Conservation (phyloP, 2,329 filamentous ascomycete species). For the Pseudocercospora cruenta region DNA sequence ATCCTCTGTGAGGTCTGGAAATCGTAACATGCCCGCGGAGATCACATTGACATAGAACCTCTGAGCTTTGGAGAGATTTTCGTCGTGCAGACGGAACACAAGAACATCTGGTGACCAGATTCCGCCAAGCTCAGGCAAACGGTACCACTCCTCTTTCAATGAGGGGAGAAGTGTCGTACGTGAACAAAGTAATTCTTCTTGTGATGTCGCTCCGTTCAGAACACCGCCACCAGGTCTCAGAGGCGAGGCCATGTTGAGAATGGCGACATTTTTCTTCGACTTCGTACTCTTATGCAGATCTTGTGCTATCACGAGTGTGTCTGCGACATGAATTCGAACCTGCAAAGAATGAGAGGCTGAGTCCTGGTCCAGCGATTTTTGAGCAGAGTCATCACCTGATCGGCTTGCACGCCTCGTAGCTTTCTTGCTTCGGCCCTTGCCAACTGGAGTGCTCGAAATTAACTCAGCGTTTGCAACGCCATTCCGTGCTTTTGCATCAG, state of each 20-base stretch:
- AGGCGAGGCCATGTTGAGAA: constrained; percentile 67
- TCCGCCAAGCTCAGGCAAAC: constrained; percentile 60
- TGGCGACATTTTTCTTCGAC: constrained; percentile 48
- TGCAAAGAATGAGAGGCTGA: constrained; percentile 26
- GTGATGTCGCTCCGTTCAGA: constrained; percentile 60
- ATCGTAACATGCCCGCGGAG: constrained; percentile 60
- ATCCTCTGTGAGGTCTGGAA: constrained; percentile 51
- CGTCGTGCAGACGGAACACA: constrained; percentile 56
- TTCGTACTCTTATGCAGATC: constrained; percentile 21
- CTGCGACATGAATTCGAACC: constrained; percentile 53
- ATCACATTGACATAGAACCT: constrained; percentile 63
- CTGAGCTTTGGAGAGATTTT: constrained; percentile 48
- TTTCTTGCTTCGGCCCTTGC: neutral
- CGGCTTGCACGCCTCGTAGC: constrained; percentile 31
- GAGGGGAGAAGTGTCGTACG: constrained; percentile 63
- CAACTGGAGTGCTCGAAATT: constrained; percentile 8
- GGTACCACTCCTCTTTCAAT: constrained; percentile 61
- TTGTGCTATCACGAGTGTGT: constrained; percentile 57
- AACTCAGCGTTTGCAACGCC: constrained; percentile 56
- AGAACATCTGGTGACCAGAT: constrained; percentile 62
- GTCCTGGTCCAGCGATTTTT: constrained; percentile 8
- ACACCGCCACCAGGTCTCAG: constrained; percentile 64
- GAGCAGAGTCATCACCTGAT: constrained; percentile 29
- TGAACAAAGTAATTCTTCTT: constrained; percentile 66
- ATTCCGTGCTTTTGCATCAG: constrained; percentile 56